Evolutionary conservation across 805 yeast species (phyloP).

Genomic region (Candida incommunis): DNA sequence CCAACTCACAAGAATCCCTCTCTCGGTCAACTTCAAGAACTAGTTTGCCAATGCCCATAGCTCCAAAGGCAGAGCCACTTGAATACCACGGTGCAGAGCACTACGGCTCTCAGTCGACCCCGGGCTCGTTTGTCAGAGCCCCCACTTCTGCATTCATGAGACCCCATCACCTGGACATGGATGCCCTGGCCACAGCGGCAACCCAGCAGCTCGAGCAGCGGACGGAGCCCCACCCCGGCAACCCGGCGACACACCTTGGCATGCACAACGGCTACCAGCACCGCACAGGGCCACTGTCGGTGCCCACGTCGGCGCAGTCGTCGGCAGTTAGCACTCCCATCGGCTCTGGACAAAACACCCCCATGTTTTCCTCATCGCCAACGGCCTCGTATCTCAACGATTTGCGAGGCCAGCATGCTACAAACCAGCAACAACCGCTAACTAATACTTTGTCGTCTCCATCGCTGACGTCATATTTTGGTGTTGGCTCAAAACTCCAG

Average conservation of each 20-base stretch:
- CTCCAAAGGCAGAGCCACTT: slow-evolving; percentile 1
- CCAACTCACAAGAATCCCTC: background rate
- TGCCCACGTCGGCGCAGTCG: background rate
- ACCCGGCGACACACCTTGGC: slow-evolving; percentile 26
- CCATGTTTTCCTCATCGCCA: slow-evolving; percentile 3
- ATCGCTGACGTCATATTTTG: background rate
- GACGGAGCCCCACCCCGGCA: slow-evolving; percentile 27
- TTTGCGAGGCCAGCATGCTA: background rate
- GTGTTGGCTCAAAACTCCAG: background rate
- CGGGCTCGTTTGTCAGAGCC: slow-evolving; percentile 11
- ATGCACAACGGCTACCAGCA: slow-evolving; percentile 1
- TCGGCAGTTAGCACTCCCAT: background rate
- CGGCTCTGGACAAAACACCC: slow-evolving; percentile 11
- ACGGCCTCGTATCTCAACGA: slow-evolving; percentile 1
- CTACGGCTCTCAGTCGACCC: background rate
- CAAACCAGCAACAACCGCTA: background rate
- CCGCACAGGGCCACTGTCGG: background rate
- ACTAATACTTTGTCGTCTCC: background rate
- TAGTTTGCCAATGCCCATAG: background rate
- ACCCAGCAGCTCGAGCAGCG: slow-evolving; percentile 23
- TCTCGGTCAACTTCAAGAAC: background rate
- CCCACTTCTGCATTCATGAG: slow-evolving; percentile 11
- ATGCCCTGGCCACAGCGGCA: slow-evolving; percentile 25
- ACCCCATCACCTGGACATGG: slow-evolving; percentile 21
- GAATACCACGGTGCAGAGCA: background rate